Conservation (phyloP, 805 yeast species). For the Lipomyces lipofer region DNA sequence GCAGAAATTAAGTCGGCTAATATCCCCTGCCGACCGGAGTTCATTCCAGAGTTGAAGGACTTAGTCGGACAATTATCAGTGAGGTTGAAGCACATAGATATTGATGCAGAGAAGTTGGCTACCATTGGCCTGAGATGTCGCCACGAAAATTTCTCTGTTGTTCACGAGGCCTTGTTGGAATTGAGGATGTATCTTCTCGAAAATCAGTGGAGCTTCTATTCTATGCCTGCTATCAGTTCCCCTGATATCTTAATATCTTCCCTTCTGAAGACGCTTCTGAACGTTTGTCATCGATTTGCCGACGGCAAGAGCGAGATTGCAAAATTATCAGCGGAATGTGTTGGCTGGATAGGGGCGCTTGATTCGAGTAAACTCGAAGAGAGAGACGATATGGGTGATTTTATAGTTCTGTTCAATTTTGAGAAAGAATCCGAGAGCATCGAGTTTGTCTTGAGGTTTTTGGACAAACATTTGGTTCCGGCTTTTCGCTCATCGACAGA, state of each 20-base stretch:
- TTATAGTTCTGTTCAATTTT: constrained; percentile 62
- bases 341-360: constrained; percentile 75
- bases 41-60: constrained; percentile 15
- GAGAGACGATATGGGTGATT: constrained; percentile 45
- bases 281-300: constrained; percentile 34
- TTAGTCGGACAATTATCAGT: constrained; percentile 4
- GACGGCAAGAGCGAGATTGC: constrained; percentile 45
- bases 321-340: constrained; percentile 61
- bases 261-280: constrained; percentile 36
- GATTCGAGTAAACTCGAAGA: constrained; percentile 61
- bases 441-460: constrained; percentile 61
- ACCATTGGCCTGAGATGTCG: constrained; percentile 55
- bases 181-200: constrained; percentile 15
- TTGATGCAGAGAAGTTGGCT: constrained; percentile 7
- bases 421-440: constrained; percentile 61
- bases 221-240: constrained; percentile 8
- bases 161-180: constrained; percentile 53
- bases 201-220: constrained; percentile 11
- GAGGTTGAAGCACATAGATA: constrained; percentile 4
- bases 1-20: constrained; percentile 35
- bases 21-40: constrained; percentile 22
- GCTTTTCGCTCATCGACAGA: constrained; percentile 88
- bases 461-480: constrained; percentile 72
- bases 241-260: constrained; percentile 16
- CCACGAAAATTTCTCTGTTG: constrained; percentile 68